Evolutionary conservation across 2,329 filamentous ascomycete species (phyloP).

Genomic region (Rachicladosporium sp.): DNA sequence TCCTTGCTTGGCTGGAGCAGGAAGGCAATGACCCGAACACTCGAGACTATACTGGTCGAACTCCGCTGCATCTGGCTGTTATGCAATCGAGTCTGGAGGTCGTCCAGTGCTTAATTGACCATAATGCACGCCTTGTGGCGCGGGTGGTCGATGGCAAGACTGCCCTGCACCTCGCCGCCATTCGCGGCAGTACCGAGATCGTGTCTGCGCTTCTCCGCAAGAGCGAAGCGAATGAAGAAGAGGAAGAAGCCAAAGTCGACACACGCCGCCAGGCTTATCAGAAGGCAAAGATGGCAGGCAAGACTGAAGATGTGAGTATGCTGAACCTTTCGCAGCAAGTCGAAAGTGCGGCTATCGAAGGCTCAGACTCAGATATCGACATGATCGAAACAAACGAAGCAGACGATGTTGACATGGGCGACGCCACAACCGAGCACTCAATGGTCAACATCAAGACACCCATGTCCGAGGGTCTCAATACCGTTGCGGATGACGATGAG

Average conservation of each 20-base stretch:
- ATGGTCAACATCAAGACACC: conserved; percentile 52
- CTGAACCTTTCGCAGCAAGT: background rate
- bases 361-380: conserved; percentile 28
- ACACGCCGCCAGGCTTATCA: conserved; percentile 13
- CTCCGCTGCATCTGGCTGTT: conserved; percentile 65
- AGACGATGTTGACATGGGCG: conserved; percentile 19
- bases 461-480: background rate
- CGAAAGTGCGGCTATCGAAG: conserved; percentile 13
- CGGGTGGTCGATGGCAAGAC: conserved; percentile 69
- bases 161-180: conserved; percentile 64
- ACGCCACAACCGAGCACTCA: conserved; percentile 48
- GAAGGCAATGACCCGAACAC: conserved; percentile 59
- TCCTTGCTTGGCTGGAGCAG: conserved; percentile 56
- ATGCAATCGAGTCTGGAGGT: conserved; percentile 57
- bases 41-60: conserved; percentile 66
- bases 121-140: conserved; percentile 59
- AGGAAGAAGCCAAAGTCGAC: conserved; percentile 40
- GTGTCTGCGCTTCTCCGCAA: conserved; percentile 60
- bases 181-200: conserved; percentile 57
- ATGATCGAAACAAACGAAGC: conserved; percentile 35
- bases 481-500: background rate
- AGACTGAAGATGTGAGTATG: conserved; percentile 1
- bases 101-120: conserved; percentile 58
- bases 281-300: background rate
- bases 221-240: conserved; percentile 61